Conservation (phyloP, 306 rosid species). For the Dalbergia cultrata region DNA sequence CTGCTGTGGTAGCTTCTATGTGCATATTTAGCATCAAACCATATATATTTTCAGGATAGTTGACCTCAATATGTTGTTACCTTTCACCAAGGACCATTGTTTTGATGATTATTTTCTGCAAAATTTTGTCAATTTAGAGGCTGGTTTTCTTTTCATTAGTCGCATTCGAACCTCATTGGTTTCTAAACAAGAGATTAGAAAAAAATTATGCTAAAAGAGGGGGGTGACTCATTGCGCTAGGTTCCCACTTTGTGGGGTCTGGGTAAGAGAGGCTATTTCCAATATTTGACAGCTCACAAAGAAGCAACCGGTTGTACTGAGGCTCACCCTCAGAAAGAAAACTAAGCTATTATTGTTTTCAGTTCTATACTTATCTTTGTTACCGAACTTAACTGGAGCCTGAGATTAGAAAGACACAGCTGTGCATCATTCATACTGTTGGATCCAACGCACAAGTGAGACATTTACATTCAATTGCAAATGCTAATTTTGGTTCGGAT, state of each 20-base stretch:
- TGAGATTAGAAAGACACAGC: constrained; percentile 23
- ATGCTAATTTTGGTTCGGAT: constrained; percentile 67
- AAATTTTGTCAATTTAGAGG: not conserved
- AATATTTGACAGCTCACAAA: too few species aligned
- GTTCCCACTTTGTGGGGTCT: too few species aligned
- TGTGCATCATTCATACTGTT: constrained; percentile 58
- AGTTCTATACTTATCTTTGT: not conserved
- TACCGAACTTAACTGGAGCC: not conserved
- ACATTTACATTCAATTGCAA: constrained; percentile 72
- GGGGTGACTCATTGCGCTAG: too few species aligned
- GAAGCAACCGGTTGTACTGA: too few species aligned
- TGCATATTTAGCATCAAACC: constrained; percentile 36
- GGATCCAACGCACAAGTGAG: constrained; percentile 74
- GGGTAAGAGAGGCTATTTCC: too few species aligned
- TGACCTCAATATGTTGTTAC: constrained; percentile 20
- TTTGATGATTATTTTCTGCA: constrained; percentile 21
- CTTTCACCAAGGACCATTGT: constrained; percentile 16
- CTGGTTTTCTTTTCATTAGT: constrained; percentile 37
- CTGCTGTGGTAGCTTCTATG: constrained; percentile 14
- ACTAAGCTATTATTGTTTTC: not conserved
- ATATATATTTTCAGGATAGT: constrained; percentile 15
- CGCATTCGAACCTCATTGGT: not conserved
- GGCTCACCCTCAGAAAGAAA: too few species aligned
- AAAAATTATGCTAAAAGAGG: not conserved
- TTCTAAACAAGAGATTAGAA: constrained; percentile 4